These are phyloP conservation scores for Monocercomonoides exilis DNA, from an alignment of 78 protist species.

Conservation along the genomic window DNA sequence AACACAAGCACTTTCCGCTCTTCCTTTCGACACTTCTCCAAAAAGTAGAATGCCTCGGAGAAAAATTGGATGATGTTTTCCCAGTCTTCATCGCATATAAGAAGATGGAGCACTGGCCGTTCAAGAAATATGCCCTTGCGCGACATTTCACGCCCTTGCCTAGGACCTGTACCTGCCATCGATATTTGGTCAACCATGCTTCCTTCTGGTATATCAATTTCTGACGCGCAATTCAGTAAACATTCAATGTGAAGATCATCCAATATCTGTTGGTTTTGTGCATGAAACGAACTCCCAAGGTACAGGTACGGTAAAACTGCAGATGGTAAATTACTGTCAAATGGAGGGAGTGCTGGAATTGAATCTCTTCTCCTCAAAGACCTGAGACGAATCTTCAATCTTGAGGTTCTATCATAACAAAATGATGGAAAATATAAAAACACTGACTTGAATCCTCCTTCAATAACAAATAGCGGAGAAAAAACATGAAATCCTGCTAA, in stretches of 20 bases:
- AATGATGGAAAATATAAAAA: neutral
- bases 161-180: no score
- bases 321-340: neutral
- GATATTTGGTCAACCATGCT: neutral
- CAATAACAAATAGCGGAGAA: neutral
- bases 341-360: no score
- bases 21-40: neutral
- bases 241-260: neutral
- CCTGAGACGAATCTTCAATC: neutral
- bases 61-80: neutral
- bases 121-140: neutral
- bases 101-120: neutral
- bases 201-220: neutral
- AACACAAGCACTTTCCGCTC: neutral
- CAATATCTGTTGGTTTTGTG: neutral
- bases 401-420: neutral
- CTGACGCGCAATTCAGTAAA: neutral
- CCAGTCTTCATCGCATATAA: neutral
- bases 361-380: no score
- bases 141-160: no score
- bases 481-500: neutral
- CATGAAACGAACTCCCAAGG: neutral
- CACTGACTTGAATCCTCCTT: neutral
- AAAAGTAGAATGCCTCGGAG: neutral
- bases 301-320: neutral